These are phyloP conservation scores for Parastagonospora avenae DNA, from an alignment of 2,329 filamentous ascomycete genomes.

Conservation along the genomic window DNA sequence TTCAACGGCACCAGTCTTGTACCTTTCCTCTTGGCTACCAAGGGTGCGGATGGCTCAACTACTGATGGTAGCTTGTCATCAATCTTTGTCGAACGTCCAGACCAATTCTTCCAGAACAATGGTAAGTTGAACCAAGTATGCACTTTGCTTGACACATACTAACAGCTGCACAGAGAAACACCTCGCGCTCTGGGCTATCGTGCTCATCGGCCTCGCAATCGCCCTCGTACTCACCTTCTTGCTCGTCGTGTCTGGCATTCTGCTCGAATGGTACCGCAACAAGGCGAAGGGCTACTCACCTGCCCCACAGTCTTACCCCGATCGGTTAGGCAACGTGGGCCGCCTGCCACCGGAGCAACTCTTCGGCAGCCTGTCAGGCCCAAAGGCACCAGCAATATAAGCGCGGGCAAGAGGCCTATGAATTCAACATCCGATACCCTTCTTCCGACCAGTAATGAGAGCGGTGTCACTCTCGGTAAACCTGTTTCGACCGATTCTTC, in stretches of 20 bases:
- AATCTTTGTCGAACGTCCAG: constrained; percentile 78
- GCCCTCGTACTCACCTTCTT: constrained; percentile 78
- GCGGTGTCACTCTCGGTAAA: not conserved
- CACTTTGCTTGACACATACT: constrained; percentile 2
- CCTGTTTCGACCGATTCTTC: not conserved
- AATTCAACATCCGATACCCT: not conserved
- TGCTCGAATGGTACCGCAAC: constrained; percentile 76
- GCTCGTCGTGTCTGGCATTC: constrained; percentile 74
- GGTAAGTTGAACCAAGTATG: constrained; percentile 55
- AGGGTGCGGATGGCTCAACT: constrained; percentile 58
- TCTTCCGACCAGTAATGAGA: not conserved
- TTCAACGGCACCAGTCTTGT: constrained; percentile 81
- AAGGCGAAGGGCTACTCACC: constrained; percentile 79
- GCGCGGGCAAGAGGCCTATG: not conserved
- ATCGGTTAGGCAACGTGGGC: constrained; percentile 54
- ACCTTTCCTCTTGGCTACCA: constrained; percentile 81
- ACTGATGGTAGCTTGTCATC: constrained; percentile 73
- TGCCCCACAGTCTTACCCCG: constrained; percentile 65
- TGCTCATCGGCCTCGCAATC: constrained; percentile 80
- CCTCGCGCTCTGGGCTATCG: constrained; percentile 75
- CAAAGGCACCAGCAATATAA: constrained; percentile 41
- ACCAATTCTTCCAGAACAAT: constrained; percentile 71
- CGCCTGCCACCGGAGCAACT: constrained; percentile 57
- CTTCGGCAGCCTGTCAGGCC: constrained; percentile 43
- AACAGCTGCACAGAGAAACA: constrained; percentile 52